Base-by-base conservation (phyloP, 1,139 yeast genomes). In the Debaryomyces robertsiae region DNA sequence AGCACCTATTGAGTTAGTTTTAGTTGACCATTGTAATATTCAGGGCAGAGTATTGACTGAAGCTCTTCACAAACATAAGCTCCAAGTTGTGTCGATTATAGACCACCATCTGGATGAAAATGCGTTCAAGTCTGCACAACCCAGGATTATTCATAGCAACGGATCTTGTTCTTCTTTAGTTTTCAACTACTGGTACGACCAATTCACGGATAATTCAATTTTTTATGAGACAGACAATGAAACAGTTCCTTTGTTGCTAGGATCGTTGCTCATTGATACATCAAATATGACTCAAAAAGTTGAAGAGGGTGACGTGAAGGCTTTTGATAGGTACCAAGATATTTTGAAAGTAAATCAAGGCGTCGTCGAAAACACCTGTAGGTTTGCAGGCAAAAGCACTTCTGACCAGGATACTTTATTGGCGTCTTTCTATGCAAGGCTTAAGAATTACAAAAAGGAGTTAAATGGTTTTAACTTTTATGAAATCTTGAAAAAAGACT, bases 81-180 rank as follows among this genome's bases (percentile, higher is more conserved):
- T 69, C 16, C 50, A 60, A 1, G 82, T 89, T 0, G 64, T 63
- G 1, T 83, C 82, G 0, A 79, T 93, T 9, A 76, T 93, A 25
- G 98, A 91, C 55, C 98, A 91, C 56, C 98, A 91, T 58, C 85
- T 73, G 5, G 95, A 89, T 53, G 90, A 85, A 54, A 67, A 69
- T 0, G 64, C 65, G 11, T 80, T 73, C 50, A 30, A 50, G 11
- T 63, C 69, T 16, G 73, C 77, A 6, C 39, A 42, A 11, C 96
- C 96, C 0, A 62, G 94, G 41, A 64, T 84, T 6, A 70, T 90
- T 34, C 62, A 67, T 35, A 63, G 74, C 2, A 67, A 80, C 38
- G 98, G 97, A 0, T 86, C 96, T 41, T 89, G 96, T 58, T 76
- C 89, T 3, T 75, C 89, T 18, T 65, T 89, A 37, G 85, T 91